A percentile compares a stretch with the other conserved stretches of the same genome.
These are phyloP conservation scores for Trichoderma gamsii DNA, from an alignment of 495 filamentous ascomycete genomes.

Conservation along the genomic window DNA sequence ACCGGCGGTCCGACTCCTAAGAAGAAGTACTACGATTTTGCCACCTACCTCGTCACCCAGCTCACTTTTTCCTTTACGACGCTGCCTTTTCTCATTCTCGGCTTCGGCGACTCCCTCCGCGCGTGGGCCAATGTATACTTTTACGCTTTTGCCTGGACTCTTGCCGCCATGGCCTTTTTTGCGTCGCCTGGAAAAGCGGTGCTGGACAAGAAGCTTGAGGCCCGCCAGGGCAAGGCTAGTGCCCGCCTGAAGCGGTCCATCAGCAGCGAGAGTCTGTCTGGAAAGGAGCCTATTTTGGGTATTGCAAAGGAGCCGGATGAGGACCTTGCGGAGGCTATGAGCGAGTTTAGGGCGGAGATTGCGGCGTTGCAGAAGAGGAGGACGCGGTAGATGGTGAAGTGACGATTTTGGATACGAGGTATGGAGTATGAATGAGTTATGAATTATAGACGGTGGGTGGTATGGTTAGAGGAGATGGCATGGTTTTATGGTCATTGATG, in stretches of 20 bases:
- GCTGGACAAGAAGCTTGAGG: conserved; percentile 54
- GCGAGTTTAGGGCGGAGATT: conserved; percentile 62
- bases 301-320: conserved; percentile 67
- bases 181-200: conserved; percentile 64
- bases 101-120: conserved; percentile 55
- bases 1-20: conserved; percentile 57
- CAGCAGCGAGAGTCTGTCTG: conserved; percentile 35
- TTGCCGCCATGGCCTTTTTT: conserved; percentile 64
- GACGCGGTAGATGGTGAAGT: background rate
- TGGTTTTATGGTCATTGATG: background rate
- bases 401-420: background rate
- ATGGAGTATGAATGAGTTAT: too few relatives aligned
- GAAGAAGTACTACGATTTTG: conserved; percentile 83
- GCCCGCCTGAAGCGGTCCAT: conserved; percentile 28
- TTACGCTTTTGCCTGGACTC: conserved; percentile 68
- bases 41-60: conserved; percentile 76
- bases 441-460: background rate
- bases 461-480: background rate
- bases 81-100: conserved; percentile 76
- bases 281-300: conserved; percentile 60
- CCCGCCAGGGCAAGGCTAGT: conserved; percentile 40
- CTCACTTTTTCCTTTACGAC: conserved; percentile 73
- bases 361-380: conserved; percentile 49
- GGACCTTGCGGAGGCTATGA: conserved; percentile 74
- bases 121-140: conserved; percentile 88